A percentile compares a stretch with the other conserved stretches of the same genome.
phyloP scores from a whole-genome alignment of 495 filamentous ascomycete genomes.

The Lichenothelia convexa region DNA sequence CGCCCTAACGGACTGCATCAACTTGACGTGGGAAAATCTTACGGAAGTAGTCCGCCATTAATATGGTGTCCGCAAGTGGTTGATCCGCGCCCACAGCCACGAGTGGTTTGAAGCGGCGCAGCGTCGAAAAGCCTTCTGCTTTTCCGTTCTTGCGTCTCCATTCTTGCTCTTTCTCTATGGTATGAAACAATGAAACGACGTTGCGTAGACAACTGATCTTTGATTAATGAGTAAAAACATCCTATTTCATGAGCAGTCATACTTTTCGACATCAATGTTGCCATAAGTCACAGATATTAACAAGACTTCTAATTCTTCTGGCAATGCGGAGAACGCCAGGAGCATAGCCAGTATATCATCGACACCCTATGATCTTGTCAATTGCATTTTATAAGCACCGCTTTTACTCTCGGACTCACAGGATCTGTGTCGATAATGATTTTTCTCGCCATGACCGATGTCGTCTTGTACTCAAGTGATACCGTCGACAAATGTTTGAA shows the following conservation, averaged over 20 bases:
- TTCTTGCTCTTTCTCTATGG: slow-evolving; percentile 71
- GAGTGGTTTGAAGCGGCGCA: slow-evolving; percentile 54
- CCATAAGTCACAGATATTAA: slow-evolving; percentile 85
- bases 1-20: neutral
- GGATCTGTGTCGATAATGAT: slow-evolving; percentile 1
- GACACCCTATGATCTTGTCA: slow-evolving; percentile 42
- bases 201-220: slow-evolving; percentile 62
- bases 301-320: slow-evolving; percentile 73
- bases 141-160: slow-evolving; percentile 57
- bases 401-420: neutral
- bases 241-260: slow-evolving; percentile 2
- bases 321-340: slow-evolving; percentile 63
- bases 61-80: slow-evolving; percentile 63
- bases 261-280: slow-evolving; percentile 72
- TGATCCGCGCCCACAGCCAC: slow-evolving; percentile 74
- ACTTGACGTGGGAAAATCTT: slow-evolving; percentile 16
- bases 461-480: too few species aligned
- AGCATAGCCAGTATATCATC: slow-evolving; percentile 82
- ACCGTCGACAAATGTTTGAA: too few species aligned
- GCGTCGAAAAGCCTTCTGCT: slow-evolving; percentile 45
- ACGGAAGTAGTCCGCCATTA: slow-evolving; percentile 90
- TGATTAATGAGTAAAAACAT: neutral
- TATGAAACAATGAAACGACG: slow-evolving; percentile 77
- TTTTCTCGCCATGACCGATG: too few species aligned
- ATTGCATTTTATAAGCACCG: neutral